Evolutionary conservation across 805 yeast genomes (phyloP).

Genomic region (Cyberlindnera mrakii): DNA sequence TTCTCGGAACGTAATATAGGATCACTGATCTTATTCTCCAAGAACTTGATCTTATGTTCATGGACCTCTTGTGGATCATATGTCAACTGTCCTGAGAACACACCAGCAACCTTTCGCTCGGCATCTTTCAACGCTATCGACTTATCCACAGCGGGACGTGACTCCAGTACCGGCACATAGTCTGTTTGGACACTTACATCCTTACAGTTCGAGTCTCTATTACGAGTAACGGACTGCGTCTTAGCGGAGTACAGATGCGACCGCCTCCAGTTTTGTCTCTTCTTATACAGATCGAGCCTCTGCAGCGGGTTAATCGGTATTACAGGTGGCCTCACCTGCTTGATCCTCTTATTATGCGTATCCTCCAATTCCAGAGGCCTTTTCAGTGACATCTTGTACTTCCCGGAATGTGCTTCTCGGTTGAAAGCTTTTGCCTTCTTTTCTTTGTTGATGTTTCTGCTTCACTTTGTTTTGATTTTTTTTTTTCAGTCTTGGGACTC

Average conservation of each 20-base stretch:
- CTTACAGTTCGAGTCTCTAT: constrained; percentile 5
- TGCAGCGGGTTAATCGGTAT: constrained; percentile 22
- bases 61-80: constrained; percentile 20
- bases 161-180: constrained; percentile 12
- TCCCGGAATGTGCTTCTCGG: neutral
- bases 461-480: constrained; percentile 1
- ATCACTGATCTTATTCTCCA: constrained; percentile 4
- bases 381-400: neutral
- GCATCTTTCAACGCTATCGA: constrained; percentile 13
- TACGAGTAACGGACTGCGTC: neutral
- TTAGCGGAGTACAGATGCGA: constrained; percentile 18
- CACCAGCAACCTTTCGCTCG: constrained; percentile 19
- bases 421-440: neutral
- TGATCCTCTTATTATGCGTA: neutral
- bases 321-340: constrained; percentile 27
- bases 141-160: constrained; percentile 10
- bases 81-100: constrained; percentile 21
- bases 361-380: neutral
- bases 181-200: constrained; percentile 23
- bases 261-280: constrained; percentile 24
- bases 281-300: constrained; percentile 20
- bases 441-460: neutral
- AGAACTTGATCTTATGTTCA: constrained; percentile 14
- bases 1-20: constrained; percentile 8
- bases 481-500: neutral